Evolutionary conservation across 768 basidiomycete species (phyloP).

Genomic region (Fibroporia radiculosa): DNA sequence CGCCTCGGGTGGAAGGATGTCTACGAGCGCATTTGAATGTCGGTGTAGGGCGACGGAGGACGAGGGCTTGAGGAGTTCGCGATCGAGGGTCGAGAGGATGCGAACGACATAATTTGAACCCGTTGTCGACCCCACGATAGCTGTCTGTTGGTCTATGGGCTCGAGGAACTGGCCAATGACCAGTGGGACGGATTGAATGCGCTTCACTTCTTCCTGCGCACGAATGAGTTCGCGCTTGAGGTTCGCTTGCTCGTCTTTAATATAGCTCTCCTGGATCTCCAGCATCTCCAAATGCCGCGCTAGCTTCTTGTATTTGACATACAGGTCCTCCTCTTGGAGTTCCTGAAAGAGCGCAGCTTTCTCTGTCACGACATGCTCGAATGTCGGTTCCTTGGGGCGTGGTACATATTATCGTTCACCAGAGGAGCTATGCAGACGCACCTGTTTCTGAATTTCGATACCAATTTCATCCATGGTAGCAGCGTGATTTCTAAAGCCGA

Average conservation of each 20-base stretch:
- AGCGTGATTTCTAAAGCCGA: slow-evolving; percentile 10
- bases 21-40: slow-evolving; percentile 97
- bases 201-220: slow-evolving; percentile 98
- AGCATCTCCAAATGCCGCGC: slow-evolving; percentile 93
- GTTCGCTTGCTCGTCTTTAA: slow-evolving; percentile 98
- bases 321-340: slow-evolving; percentile 85
- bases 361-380: slow-evolving; percentile 81
- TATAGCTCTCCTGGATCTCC: slow-evolving; percentile 91
- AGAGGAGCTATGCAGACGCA: slow-evolving; percentile 28
- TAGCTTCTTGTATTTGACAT: slow-evolving; percentile 96
- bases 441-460: slow-evolving; percentile 77
- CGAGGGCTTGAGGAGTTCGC: slow-evolving; percentile 94
- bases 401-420: background rate
- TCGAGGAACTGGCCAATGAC: slow-evolving; percentile 99
- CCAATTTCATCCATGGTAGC: slow-evolving; percentile 80
- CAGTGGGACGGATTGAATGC: slow-evolving; percentile 96
- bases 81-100: slow-evolving; percentile 93
- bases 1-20: slow-evolving; percentile 96
- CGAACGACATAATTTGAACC: slow-evolving; percentile 98
- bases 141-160: slow-evolving; percentile 95
- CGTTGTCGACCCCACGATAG: slow-evolving; percentile 95
- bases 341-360: slow-evolving; percentile 83
- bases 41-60: slow-evolving; percentile 98
- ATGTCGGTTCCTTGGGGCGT: slow-evolving; percentile 70
- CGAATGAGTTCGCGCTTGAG: slow-evolving; percentile 96